A percentile compares a stretch with the other conserved stretches of the same genome.
These are phyloP conservation scores for Mycena olivaceomarginata DNA, from an alignment of 768 basidiomycete species.

Conservation along the genomic window DNA sequence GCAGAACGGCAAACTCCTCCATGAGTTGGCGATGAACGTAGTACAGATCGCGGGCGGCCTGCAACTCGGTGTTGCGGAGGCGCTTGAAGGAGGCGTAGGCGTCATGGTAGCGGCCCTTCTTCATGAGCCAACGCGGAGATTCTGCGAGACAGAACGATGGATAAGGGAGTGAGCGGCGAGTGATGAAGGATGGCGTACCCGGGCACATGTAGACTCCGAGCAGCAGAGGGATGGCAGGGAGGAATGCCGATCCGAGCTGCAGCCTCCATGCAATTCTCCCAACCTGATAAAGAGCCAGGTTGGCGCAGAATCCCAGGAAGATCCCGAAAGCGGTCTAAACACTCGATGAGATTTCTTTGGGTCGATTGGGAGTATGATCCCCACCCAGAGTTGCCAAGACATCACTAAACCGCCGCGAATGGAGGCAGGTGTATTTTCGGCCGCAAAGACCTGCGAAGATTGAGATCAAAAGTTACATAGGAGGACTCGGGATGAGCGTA, in stretches of 20 bases:
- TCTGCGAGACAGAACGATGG: slow-evolving; percentile 32
- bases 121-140: slow-evolving; percentile 56
- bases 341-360: slow-evolving; percentile 45
- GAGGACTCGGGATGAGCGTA: slow-evolving; percentile 39
- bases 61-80: slow-evolving; percentile 72
- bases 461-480: background rate
- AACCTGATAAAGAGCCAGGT: slow-evolving; percentile 77
- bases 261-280: slow-evolving; percentile 23
- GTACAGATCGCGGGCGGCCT: slow-evolving; percentile 83
- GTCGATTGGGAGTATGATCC: background rate
- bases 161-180: background rate
- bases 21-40: slow-evolving; percentile 43
- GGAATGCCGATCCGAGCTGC: slow-evolving; percentile 52
- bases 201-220: slow-evolving; percentile 61
- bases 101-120: slow-evolving; percentile 67
- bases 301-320: slow-evolving; percentile 72
- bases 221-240: slow-evolving; percentile 62
- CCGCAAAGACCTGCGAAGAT: slow-evolving; percentile 64
- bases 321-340: slow-evolving; percentile 81
- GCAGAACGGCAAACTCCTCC: slow-evolving; percentile 24
- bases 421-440: slow-evolving; percentile 79
- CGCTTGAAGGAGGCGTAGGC: slow-evolving; percentile 73
- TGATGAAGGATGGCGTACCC: background rate
- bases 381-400: slow-evolving; percentile 82
- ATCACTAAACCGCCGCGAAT: slow-evolving; percentile 87